Evolutionary conservation across 2,329 filamentous ascomycete genomes (phyloP).

Genomic region (Orbilia blumenaviensis): DNA sequence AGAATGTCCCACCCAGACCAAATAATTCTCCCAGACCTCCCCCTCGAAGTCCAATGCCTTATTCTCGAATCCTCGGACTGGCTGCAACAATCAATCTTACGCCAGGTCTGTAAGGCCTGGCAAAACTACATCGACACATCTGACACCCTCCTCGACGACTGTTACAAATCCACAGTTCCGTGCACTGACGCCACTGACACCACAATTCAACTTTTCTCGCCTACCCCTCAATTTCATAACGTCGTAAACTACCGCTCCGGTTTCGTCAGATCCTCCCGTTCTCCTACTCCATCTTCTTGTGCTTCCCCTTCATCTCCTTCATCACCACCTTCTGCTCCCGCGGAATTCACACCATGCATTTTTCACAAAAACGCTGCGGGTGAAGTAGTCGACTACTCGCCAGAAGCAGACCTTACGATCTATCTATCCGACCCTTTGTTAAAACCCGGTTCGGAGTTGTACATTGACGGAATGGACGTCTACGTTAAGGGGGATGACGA

Average conservation of each 20-base stretch:
- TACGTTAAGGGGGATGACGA: not conserved
- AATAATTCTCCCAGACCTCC: not conserved
- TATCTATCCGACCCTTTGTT: not conserved
- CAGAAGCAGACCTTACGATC: not conserved
- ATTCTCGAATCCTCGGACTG: constrained; percentile 12
- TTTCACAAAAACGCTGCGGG: not conserved
- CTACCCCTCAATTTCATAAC: not conserved
- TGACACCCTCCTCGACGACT: not conserved
- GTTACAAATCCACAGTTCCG: not conserved
- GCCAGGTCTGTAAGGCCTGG: constrained; percentile 4
- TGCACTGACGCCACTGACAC: too few species aligned
- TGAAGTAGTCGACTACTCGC: not conserved
- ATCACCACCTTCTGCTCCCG: too few species aligned
- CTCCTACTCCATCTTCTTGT: too few species aligned
- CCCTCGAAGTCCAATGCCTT: constrained; percentile 18
- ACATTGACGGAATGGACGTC: not conserved
- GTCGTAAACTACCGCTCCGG: not conserved
- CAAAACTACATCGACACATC: constrained; percentile 13
- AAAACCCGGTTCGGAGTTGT: not conserved
- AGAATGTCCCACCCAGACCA: not conserved
- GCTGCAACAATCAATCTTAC: constrained; percentile 3
- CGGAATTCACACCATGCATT: not conserved
- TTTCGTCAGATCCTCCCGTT: not conserved
- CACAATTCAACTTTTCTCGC: not conserved
- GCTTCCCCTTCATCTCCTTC: too few species aligned